phyloP scores from a whole-genome alignment of 83 land plant genomes.

The Isoetes engelmannii region DNA sequence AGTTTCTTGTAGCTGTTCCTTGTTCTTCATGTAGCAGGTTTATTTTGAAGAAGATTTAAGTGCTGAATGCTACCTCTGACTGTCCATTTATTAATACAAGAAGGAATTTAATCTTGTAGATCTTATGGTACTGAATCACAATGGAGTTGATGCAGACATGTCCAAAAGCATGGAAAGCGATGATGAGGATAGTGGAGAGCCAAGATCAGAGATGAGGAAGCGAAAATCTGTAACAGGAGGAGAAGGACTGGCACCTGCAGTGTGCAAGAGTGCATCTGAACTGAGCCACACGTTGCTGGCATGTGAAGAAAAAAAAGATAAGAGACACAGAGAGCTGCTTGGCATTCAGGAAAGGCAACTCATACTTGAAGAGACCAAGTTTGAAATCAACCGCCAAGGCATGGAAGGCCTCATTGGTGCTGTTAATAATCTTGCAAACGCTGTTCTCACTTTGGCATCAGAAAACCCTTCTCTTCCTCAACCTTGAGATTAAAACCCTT shows the following conservation, averaged over 20 bases:
- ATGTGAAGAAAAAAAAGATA: conserved; percentile 50
- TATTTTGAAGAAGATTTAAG: too few species aligned
- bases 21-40: too few species aligned
- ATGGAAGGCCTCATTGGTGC: conserved; percentile 45
- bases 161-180: conserved; percentile 46
- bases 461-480: conserved; percentile 11
- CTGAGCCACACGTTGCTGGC: conserved; percentile 42
- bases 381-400: conserved; percentile 37
- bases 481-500: too few species aligned
- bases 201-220: conserved; percentile 32
- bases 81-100: too few species aligned
- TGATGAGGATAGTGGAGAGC: conserved; percentile 42
- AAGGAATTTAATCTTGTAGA: too few species aligned
- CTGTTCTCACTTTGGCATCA: conserved; percentile 40
- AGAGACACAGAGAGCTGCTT: conserved; percentile 42
- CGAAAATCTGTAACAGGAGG: conserved; percentile 27
- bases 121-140: too few species aligned
- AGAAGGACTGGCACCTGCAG: conserved; percentile 31
- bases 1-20: too few species aligned
- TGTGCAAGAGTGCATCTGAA: conserved; percentile 38
- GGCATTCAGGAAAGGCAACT: conserved; percentile 38
- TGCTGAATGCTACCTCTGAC: too few species aligned
- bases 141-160: conserved; percentile 10
- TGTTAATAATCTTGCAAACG: conserved; percentile 50
- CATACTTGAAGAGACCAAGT: conserved; percentile 27